Conservation (phyloP, 257 asterid genomes). For the Solanum lycopersicoides region DNA sequence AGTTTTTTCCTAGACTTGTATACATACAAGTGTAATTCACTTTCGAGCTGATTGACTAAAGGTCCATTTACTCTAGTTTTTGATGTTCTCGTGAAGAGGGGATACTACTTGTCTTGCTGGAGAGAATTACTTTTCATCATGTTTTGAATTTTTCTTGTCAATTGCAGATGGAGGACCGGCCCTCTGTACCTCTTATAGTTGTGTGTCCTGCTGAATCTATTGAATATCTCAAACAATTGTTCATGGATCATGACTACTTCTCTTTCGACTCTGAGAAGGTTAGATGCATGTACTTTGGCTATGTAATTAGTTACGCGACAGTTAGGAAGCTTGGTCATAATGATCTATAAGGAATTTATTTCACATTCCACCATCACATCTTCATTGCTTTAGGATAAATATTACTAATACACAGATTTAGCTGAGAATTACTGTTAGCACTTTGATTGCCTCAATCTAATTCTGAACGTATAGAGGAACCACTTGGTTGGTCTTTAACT, state of each 20-base stretch:
- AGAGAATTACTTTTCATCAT: neutral
- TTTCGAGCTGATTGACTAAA: neutral
- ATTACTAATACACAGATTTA: neutral
- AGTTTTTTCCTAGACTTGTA: neutral
- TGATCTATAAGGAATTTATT: neutral
- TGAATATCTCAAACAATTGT: constrained; percentile 44
- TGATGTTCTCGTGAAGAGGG: neutral
- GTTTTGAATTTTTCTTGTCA: constrained; percentile 15
- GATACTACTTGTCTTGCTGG: neutral
- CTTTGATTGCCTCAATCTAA: neutral
- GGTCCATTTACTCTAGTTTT: neutral
- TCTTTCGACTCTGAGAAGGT: constrained; percentile 85
- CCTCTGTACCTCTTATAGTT: constrained; percentile 62
- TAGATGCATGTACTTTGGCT: neutral
- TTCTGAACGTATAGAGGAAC: neutral
- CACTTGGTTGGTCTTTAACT: neutral
- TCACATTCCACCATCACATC: neutral
- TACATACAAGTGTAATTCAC: neutral
- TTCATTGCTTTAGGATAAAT: neutral
- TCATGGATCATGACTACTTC: constrained; percentile 48
- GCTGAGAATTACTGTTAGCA: neutral
- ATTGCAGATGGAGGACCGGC: constrained; percentile 53
- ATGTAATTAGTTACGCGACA: neutral
- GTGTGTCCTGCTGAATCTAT: constrained; percentile 42
- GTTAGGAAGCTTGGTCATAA: neutral